phyloP scores from a whole-genome alignment of 1,284 basidiomycete genomes.

The Apiotrichum mycotoxinovorans region DNA sequence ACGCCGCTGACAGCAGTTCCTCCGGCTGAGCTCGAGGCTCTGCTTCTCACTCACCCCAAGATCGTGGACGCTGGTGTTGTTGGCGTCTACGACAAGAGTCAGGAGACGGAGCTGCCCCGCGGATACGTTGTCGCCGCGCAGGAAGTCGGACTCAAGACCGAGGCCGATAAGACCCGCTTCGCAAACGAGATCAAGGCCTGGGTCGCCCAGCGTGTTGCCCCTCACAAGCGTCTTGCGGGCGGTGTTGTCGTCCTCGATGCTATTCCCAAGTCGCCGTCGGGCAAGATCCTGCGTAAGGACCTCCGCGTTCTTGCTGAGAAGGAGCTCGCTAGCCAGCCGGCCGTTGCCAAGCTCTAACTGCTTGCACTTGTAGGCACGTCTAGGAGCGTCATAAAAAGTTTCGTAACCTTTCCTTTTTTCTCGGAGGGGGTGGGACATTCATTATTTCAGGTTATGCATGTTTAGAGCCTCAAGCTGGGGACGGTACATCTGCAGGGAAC shows the following conservation, averaged over 20 bases:
- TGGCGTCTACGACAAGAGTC: slow-evolving; percentile 59
- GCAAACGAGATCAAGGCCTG: slow-evolving; percentile 58
- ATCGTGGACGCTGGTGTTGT: slow-evolving; percentile 69
- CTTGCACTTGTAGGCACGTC: background rate
- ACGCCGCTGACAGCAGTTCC: slow-evolving; percentile 57
- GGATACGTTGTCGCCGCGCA: slow-evolving; percentile 15
- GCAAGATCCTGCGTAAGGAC: slow-evolving; percentile 46
- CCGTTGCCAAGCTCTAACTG: slow-evolving; percentile 11
- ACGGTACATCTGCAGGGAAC: too few relatives aligned
- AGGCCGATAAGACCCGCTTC: slow-evolving; percentile 44
- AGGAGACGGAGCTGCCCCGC: slow-evolving; percentile 64
- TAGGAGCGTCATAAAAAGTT: too few relatives aligned
- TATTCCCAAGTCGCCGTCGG: slow-evolving; percentile 52
- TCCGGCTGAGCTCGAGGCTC: slow-evolving; percentile 73
- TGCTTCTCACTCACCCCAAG: slow-evolving; percentile 67
- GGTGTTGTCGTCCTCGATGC: slow-evolving; percentile 51
- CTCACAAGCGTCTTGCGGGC: slow-evolving; percentile 53
- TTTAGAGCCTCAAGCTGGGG: too few relatives aligned
- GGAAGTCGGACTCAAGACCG: background rate
- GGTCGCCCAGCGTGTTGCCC: slow-evolving; percentile 57
- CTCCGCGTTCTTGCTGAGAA: slow-evolving; percentile 32
- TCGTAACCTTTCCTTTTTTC: too few relatives aligned
- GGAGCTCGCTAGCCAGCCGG: slow-evolving; percentile 17
- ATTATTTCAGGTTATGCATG: too few relatives aligned
- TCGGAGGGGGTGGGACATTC: too few relatives aligned